Conservation (phyloP, 2,329 filamentous ascomycete species). For the Elsinoe arachidis region DNA sequence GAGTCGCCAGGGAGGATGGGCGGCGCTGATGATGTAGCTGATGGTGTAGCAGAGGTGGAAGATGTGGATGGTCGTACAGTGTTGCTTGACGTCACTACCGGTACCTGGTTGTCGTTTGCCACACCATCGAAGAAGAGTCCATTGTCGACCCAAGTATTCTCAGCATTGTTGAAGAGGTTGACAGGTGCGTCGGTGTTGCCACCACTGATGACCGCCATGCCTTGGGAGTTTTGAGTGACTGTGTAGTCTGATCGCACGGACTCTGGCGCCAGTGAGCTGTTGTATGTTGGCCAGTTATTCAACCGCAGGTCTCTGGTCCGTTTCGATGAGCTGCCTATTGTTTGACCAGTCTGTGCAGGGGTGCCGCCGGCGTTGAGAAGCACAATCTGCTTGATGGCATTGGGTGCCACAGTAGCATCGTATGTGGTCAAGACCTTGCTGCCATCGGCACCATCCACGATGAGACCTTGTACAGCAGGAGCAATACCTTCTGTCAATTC, state of each 20-base stretch:
- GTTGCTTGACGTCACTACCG: conserved; percentile 26
- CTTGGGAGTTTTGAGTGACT: conserved; percentile 57
- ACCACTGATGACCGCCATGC: conserved; percentile 69
- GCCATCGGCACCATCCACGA: conserved; percentile 64
- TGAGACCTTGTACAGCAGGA: conserved; percentile 36
- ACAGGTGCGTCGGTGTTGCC: conserved; percentile 60
- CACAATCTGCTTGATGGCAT: conserved; percentile 61
- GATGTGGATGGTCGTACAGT: conserved; percentile 29
- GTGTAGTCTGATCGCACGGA: conserved; percentile 59
- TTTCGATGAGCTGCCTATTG: conserved; percentile 34
- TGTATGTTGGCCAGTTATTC: conserved; percentile 67
- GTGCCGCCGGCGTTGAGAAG: conserved; percentile 53
- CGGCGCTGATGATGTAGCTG: conserved; percentile 27
- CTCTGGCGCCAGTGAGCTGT: conserved; percentile 61
- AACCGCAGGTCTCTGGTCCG: conserved; percentile 48
- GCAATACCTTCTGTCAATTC: conserved; percentile 45
- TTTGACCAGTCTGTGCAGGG: conserved; percentile 39
- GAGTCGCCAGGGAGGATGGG: conserved; percentile 26
- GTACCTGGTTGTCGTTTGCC: conserved; percentile 22
- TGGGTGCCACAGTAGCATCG: conserved; percentile 65
- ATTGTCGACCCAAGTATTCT: conserved; percentile 72
- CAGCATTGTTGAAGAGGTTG: conserved; percentile 64
- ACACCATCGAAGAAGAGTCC: conserved; percentile 50
- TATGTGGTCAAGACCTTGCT: conserved; percentile 75
- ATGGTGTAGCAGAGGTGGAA: conserved; percentile 22